These are phyloP conservation scores for Clavaria fumosa DNA, from an alignment of 768 basidiomycete genomes.

Conservation along the genomic window DNA sequence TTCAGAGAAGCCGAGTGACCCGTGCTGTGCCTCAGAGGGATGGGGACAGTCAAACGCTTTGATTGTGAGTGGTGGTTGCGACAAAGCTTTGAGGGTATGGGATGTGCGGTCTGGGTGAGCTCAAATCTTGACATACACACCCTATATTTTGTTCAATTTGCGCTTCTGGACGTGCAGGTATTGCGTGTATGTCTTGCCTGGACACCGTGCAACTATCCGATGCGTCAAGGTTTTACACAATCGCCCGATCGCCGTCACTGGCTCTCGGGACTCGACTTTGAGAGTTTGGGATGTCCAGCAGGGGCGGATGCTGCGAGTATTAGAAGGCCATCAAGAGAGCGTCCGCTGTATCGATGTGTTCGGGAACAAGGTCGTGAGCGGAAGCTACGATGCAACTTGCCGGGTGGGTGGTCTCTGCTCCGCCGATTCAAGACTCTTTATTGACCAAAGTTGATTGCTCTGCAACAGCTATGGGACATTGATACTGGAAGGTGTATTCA, in stretches of 20 bases:
- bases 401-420: no score
- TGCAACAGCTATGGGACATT: slow-evolving; percentile 65
- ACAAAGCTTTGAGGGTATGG: slow-evolving; percentile 87
- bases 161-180: slow-evolving; percentile 20
- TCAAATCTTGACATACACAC: no score
- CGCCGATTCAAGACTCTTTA: no score
- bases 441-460: slow-evolving; percentile 5
- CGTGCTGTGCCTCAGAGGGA: slow-evolving; percentile 58
- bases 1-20: slow-evolving; percentile 29
- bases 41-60: slow-evolving; percentile 81
- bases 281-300: slow-evolving; percentile 89
- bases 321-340: slow-evolving; percentile 66
- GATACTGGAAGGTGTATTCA: slow-evolving; percentile 82
- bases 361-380: slow-evolving; percentile 73
- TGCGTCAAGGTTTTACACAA: slow-evolving; percentile 81
- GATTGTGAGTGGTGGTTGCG: slow-evolving; percentile 87
- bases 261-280: slow-evolving; percentile 74
- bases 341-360: slow-evolving; percentile 84
- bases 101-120: slow-evolving; percentile 72
- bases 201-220: slow-evolving; percentile 83
- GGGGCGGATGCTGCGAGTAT: slow-evolving; percentile 46
- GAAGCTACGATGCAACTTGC: slow-evolving; percentile 84
- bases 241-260: slow-evolving; percentile 78
- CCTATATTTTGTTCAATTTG: slow-evolving; percentile 3
- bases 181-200: slow-evolving; percentile 65